These are phyloP conservation scores for Yarrowia deformans DNA, from an alignment of 805 yeast species.

Conservation along the genomic window DNA sequence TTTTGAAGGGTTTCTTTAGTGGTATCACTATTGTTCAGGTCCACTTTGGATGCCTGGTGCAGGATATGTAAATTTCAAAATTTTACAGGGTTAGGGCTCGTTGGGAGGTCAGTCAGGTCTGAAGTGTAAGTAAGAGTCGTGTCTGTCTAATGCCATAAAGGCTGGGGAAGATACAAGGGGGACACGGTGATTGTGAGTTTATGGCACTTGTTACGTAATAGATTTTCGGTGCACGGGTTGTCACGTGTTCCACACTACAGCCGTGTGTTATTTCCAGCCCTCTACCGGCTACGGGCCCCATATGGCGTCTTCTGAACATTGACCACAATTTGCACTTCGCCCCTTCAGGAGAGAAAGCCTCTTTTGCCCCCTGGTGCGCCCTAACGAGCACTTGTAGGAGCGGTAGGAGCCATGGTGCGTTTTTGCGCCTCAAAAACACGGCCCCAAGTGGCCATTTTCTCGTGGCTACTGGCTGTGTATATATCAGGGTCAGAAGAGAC, in stretches of 20 bases:
- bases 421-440: background rate
- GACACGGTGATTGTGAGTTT: background rate
- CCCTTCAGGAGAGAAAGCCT: constrained; percentile 15
- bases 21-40: constrained; percentile 28
- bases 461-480: background rate
- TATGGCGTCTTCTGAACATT: background rate
- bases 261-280: background rate
- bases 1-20: constrained; percentile 44
- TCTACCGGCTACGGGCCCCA: background rate
- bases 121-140: constrained; percentile 2
- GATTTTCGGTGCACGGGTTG: background rate
- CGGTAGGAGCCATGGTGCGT: constrained; percentile 20
- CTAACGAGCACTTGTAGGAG: no score
- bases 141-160: constrained; percentile 1
- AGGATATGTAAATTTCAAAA: constrained; percentile 28
- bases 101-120: constrained; percentile 17
- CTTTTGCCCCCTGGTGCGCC: background rate
- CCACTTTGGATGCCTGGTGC: constrained; percentile 8
- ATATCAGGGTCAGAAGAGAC: background rate
- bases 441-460: background rate
- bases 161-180: background rate
- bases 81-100: constrained; percentile 28
- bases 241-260: background rate
- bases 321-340: constrained; percentile 3
- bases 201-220: background rate